Base-by-base conservation (phyloP, 495 filamentous ascomycete species). In the Penicillium coprophilum region DNA sequence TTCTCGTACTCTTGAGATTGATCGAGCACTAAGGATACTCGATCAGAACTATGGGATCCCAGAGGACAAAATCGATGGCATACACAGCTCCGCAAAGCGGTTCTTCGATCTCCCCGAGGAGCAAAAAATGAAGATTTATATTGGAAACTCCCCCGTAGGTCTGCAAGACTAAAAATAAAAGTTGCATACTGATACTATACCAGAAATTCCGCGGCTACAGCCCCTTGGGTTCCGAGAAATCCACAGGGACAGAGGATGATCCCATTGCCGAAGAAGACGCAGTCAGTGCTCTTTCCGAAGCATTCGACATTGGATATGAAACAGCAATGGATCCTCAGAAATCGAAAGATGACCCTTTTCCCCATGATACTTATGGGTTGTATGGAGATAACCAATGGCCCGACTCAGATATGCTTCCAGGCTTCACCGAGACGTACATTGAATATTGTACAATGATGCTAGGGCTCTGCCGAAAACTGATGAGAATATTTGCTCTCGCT, bases 71-170 rank as follows among this genome's bases (percentile, higher is more conserved):
- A 70, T 75, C 20, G 55, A 68, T 17, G 53, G 62, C 4, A 59
- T 82, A 5, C 72, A 82, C 27, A 43, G 64, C 23, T 67, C 70
- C 6, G 75, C 76, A 13, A 67, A 72, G 48, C 57, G 54, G 0
- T 76, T 85, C 51, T 85, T 84, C 57, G 61, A 60, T 4, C 71
- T 82, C 0, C 70, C 78, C 0, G 60, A 78, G 2, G 74, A 79
- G 27, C 71, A 77, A 47, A 84, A 84, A 57, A 65, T 73, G 59
- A 71, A 73, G 20, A 59, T 72, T 34, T 71, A 72, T 36, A 63
- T 73, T 9, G 71, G 65, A 19, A 72, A 74, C 8, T 71, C 71
- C 0, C 58, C 71, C 28, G 74, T 74, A 55, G 46, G 55, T 24
- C 50, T 56, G 17, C 46, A 58, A 0, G 55, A 53, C 21, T 49